Percentiles rank a stretch among this genome's conserved stretches.
Evolutionary conservation across 805 yeast genomes (phyloP).

Genomic region (Monosporozyma yasuniensis): DNA sequence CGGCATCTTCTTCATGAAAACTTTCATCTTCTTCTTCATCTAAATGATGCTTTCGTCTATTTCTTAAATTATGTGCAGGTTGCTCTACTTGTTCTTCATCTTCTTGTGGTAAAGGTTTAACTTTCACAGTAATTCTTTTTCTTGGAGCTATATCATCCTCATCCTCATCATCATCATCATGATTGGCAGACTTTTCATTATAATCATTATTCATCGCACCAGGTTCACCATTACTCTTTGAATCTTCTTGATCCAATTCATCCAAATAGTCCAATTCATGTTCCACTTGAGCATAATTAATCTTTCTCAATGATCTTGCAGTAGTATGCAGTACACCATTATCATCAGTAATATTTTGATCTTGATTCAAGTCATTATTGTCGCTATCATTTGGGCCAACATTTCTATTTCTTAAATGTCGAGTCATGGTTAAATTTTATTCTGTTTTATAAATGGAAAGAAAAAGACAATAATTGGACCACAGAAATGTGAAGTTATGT

Average conservation of each 20-base stretch:
- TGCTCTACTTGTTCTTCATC: not conserved
- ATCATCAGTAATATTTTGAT: constrained; percentile 14
- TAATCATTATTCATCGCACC: no score
- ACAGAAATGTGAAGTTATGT: not conserved
- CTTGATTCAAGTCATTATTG: constrained; percentile 11
- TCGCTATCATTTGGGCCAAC: constrained; percentile 3
- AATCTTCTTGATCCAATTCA: constrained; percentile 8
- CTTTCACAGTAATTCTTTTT: constrained; percentile 4
- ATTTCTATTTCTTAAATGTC: constrained; percentile 11
- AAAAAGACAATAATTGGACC: not conserved
- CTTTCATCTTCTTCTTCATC: constrained; percentile 28
- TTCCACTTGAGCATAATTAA: constrained; percentile 32
- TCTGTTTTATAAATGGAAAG: not conserved
- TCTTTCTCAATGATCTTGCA: constrained; percentile 27
- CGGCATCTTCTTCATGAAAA: constrained; percentile 28
- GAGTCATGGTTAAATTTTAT: constrained; percentile 5
- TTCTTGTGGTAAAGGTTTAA: constrained; percentile 1
- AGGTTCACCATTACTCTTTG: constrained; percentile 4
- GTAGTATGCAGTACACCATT: constrained; percentile 25
- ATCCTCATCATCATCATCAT: constrained; percentile 12
- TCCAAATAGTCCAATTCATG: constrained; percentile 25
- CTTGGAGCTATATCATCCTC: constrained; percentile 8
- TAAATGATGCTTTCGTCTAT: constrained; percentile 5
- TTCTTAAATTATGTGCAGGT: constrained; percentile 4
- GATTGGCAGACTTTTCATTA: no score